phyloP scores from a whole-genome alignment of 2,329 filamentous ascomycete species.

The Emergomyces pasteurianus region DNA sequence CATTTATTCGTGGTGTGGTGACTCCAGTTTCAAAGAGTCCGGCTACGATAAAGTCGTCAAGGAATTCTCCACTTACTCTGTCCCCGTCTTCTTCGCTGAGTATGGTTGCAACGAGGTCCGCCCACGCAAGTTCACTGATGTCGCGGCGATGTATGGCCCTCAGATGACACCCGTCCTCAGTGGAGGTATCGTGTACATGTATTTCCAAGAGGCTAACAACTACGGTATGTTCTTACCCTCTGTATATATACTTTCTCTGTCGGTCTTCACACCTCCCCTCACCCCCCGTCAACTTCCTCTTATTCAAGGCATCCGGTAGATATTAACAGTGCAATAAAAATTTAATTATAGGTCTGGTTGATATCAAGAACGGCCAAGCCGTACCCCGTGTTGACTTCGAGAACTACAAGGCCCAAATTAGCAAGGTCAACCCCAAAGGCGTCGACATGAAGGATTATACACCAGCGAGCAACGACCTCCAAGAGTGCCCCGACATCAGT shows the following conservation, averaged over 20 bases:
- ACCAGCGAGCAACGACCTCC: slow-evolving; percentile 56
- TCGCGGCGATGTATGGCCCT: slow-evolving; percentile 62
- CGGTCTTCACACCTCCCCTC: neutral
- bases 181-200: slow-evolving; percentile 98
- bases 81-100: slow-evolving; percentile 96
- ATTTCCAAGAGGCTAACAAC: slow-evolving; percentile 81
- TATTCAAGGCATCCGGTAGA: slow-evolving; percentile 3
- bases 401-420: slow-evolving; percentile 58
- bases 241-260: neutral
- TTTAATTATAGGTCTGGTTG: slow-evolving; percentile 27
- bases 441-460: slow-evolving; percentile 57
- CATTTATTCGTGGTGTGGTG: slow-evolving; percentile 98
- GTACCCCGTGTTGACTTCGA: slow-evolving; percentile 63
- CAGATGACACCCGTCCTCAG: slow-evolving; percentile 83
- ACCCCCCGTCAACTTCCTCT: neutral
- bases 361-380: slow-evolving; percentile 53
- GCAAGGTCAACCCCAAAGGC: slow-evolving; percentile 52
- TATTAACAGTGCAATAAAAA: neutral
- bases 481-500: slow-evolving; percentile 56
- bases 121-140: slow-evolving; percentile 74
- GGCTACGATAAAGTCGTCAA: slow-evolving; percentile 72
- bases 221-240: slow-evolving; percentile 49
- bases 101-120: slow-evolving; percentile 80
- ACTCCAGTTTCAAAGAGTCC: slow-evolving; percentile 63
- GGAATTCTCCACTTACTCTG: slow-evolving; percentile 80